phyloP scores from a whole-genome alignment of 2,329 filamentous ascomycete genomes.

The Colletotrichum sp. region DNA sequence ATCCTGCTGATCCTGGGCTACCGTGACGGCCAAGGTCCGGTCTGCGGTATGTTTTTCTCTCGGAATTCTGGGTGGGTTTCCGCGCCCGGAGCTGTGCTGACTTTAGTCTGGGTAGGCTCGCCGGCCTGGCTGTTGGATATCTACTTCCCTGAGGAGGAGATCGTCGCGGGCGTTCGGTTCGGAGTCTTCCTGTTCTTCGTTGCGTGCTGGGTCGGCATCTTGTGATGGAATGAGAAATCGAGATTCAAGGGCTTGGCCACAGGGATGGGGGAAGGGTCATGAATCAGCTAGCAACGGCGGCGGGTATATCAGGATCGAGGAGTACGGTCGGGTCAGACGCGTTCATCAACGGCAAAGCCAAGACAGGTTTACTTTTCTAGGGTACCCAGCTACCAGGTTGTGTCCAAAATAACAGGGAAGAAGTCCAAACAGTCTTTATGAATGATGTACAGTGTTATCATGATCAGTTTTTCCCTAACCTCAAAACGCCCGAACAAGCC shows the following conservation, averaged over 20 bases:
- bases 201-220: neutral
- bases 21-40: neutral
- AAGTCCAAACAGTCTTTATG: neutral
- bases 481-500: slow-evolving; percentile 17
- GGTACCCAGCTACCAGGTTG: neutral
- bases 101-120: neutral
- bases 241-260: neutral
- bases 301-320: too few relatives aligned
- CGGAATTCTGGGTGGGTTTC: rapidly evolving
- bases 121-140: neutral
- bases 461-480: slow-evolving; percentile 17
- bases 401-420: neutral
- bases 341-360: neutral
- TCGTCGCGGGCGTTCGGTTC: neutral
- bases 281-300: too few relatives aligned
- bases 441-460: slow-evolving; percentile 14
- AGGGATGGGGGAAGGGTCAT: too few relatives aligned
- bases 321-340: too few relatives aligned
- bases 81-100: neutral
- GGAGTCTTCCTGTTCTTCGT: neutral
- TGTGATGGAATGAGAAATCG: neutral
- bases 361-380: neutral
- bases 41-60: neutral
- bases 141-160: neutral
- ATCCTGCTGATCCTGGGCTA: neutral